Base-by-base conservation (phyloP, 306 rosid genomes). In the Gynostemma pentaphyllum region DNA sequence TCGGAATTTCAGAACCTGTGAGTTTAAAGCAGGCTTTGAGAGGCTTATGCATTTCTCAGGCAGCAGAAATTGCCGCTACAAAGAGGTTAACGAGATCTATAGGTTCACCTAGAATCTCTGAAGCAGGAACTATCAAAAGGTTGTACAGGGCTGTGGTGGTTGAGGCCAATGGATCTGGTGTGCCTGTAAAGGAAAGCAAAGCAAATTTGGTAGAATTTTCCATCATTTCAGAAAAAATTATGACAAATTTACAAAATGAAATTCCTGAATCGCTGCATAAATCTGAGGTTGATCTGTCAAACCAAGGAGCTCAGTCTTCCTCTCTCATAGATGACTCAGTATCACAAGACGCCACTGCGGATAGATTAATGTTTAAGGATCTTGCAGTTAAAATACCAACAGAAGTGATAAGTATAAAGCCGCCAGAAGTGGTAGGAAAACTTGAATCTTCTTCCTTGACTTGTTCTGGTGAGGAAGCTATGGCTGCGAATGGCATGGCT, bases 21-120 rank as follows among this genome's bases (percentile, higher is more conserved):
- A 92, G 96, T 77, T 88, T 92, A 77, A 92, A 92, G 85, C 96
- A 92, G 75, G 99, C 99, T n/a, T 83, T 92, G 40, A 81, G 99
- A 80, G 99, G 99, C 36, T 70, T 92, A 57, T 88, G 96, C 70
- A 88, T 92, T 62, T 86, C 99, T 61, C 99, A 92, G 84, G 99
- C 99, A 67, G 90, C 99, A 27, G 96, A 92, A 73, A 86, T 88
- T 90, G 99, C 99, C 76, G 99, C 99, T 68, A 73, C 81, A 81
- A 92, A 92, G 82, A 83, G 92, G 63, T 42, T 79, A 24, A 76
- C 95, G 7, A 92, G 86, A 90, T 87, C 82, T 45, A 62, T 76
- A 68, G 74, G 80, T 76, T 79, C 95, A 1, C 79, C 95, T 14
- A 83, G 96, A 56, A 75, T 73, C 19, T 92, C 96, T 4, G 99